phyloP scores from a whole-genome alignment of 1,284 basidiomycete species.

The Cryptococcus amylolentus region DNA sequence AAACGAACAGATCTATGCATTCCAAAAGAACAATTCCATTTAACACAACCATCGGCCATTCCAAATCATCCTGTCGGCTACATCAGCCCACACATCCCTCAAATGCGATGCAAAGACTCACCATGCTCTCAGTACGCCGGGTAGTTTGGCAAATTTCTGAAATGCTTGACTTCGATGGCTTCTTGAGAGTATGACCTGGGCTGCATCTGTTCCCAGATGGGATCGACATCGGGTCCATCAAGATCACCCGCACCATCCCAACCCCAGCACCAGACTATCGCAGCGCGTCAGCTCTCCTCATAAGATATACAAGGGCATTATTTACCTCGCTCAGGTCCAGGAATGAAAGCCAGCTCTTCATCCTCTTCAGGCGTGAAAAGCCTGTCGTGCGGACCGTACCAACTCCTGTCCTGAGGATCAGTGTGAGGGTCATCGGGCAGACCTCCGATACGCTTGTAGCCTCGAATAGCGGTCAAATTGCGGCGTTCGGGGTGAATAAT shows the following conservation, averaged over 20 bases:
- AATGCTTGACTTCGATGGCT: conserved; percentile 70
- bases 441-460: conserved; percentile 83
- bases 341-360: conserved; percentile 66
- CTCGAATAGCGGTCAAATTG: conserved; percentile 88
- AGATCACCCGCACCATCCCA: conserved; percentile 97
- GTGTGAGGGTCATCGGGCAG: conserved; percentile 88
- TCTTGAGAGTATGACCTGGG: conserved; percentile 61
- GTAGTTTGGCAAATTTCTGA: conserved; percentile 52
- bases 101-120: neutral
- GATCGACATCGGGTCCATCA: conserved; percentile 86
- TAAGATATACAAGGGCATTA: conserved; percentile 2
- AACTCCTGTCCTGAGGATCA: conserved; percentile 88
- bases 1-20: neutral
- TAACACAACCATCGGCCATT: neutral
- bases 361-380: conserved; percentile 83
- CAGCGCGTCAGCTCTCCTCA: neutral
- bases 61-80: neutral
- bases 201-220: conserved; percentile 85
- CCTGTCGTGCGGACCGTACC: conserved; percentile 90
- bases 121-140: neutral
- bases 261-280: conserved; percentile 92
- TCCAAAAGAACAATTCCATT: neutral
- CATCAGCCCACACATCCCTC: too few species aligned
- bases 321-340: conserved; percentile 83
- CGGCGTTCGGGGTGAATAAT: conserved; percentile 83